Evolutionary conservation across 306 rosid genomes (phyloP).

Genomic region (Cicer yamashitae): DNA sequence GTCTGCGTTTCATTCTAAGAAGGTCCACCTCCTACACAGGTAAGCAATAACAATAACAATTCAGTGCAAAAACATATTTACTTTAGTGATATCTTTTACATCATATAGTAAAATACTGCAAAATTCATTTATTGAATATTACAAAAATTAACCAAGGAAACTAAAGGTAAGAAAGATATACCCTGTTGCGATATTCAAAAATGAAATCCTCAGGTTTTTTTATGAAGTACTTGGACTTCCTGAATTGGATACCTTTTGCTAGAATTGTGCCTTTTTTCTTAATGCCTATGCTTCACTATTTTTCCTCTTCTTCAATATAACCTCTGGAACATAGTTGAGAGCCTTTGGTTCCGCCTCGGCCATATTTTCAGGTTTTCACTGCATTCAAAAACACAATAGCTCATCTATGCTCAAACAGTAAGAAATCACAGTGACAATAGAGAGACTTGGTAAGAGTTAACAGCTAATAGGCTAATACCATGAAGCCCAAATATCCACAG

Average conservation of each 20-base stretch:
- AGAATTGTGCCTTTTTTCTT: conserved; percentile 42
- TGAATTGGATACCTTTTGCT: conserved; percentile 33
- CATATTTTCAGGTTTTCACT: conserved; percentile 32
- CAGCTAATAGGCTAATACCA: too few species aligned
- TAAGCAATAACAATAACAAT: neutral
- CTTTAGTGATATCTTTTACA: too few species aligned
- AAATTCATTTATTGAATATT: neutral
- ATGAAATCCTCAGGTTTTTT: conserved; percentile 81
- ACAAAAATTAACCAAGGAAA: neutral
- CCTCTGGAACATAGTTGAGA: conserved; percentile 43
- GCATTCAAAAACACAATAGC: neutral
- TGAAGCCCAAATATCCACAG: too few species aligned
- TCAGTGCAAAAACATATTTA: neutral
- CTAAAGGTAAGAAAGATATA: conserved; percentile 14
- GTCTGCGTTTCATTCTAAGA: conserved; percentile 67
- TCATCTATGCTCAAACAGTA: neutral
- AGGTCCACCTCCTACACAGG: conserved; percentile 76
- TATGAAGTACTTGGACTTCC: conserved; percentile 49
- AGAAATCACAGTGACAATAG: neutral
- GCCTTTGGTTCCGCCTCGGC: conserved; percentile 42
- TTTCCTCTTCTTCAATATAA: conserved; percentile 51
- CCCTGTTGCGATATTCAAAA: conserved; percentile 68
- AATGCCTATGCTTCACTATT: conserved; percentile 40
- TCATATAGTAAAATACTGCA: neutral
- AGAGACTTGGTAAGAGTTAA: too few species aligned